Evolutionary conservation across 768 basidiomycete genomes (phyloP), one percentile per base, ranked within the genome.

Genomic region (Mycena rebaudengoi): DNA sequence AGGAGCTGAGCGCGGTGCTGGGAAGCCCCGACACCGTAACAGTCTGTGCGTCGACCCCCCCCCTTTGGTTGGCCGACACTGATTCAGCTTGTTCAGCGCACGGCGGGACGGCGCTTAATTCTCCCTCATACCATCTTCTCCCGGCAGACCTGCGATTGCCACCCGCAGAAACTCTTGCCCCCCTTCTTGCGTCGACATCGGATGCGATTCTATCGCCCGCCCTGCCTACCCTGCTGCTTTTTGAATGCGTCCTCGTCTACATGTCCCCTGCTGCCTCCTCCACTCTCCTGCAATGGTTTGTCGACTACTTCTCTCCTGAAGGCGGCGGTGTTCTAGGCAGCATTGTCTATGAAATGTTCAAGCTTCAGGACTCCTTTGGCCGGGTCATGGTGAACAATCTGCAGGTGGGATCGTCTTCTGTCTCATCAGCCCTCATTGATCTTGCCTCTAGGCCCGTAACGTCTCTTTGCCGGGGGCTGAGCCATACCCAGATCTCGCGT

Each of bases 171-270:
- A 77, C 80, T 11, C 75, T 95, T 8, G 76, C 77, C 7, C 71
- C 76, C 0, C 73, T 85, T 23, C 69, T 83, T 4, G 58, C 65
- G 12, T 73, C 72, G 28, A 69, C 71, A 37, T 11, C 54, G 69
- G 11, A 61, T 67, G 2, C 80, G 10, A 61, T 87, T 18, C 80
- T 97, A 32, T 89, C 91, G 16, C 82, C 86, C 0, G 68, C 80
- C 2, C 71, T 88, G 13, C 95, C 96, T 4, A 96, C 95, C 1
- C 85, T 98, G 2, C 80, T 98, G 23, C 78, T 98, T 10, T 95
- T 94, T 64, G 97, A 99, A 82, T 99, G 97, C 69, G 92, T 98
- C 18, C 84, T 98, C 56, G 95, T 88, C 14, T 98, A 99, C 76
- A 92, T 98, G 84, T 70, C 79, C 0, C 88, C 92, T 0, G 71